These are phyloP conservation scores for Corchorus olitorius DNA, from an alignment of 345 rosid genomes.

Conservation along the genomic window DNA sequence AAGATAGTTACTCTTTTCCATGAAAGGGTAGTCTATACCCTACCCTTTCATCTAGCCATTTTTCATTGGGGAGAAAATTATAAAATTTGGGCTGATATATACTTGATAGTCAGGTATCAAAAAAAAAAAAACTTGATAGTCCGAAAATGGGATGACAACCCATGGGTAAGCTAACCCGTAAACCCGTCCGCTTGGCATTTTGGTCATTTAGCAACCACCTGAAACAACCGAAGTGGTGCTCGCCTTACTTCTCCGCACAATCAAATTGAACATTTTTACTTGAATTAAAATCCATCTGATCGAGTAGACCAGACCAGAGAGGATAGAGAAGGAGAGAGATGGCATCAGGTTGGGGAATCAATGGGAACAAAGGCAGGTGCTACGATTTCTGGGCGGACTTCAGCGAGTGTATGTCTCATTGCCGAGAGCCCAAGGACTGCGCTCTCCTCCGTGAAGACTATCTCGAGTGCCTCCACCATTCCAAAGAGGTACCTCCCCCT, in stretches of 20 bases:
- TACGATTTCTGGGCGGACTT: slow-evolving; percentile 91
- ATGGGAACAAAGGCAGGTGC: slow-evolving; percentile 91
- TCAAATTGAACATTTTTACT: neutral
- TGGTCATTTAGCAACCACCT: neutral
- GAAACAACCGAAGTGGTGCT: neutral
- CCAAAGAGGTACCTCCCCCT: slow-evolving; percentile 72
- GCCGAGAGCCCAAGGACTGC: slow-evolving; percentile 97
- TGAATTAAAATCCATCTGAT: neutral
- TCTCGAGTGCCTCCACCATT: slow-evolving; percentile 98
- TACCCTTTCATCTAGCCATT: too few species aligned
- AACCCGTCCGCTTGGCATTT: neutral
- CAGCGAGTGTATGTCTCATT: slow-evolving; percentile 94
- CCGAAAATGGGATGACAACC: neutral
- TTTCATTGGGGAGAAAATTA: too few species aligned
- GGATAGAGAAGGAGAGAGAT: slow-evolving; percentile 27
- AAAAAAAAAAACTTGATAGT: too few species aligned
- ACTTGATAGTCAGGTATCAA: too few species aligned
- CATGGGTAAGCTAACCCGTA: neutral
- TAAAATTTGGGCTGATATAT: too few species aligned
- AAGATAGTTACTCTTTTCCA: too few species aligned
- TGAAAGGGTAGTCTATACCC: too few species aligned
- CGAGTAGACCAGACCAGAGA: neutral
- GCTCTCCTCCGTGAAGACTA: slow-evolving; percentile 88
- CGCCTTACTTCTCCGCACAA: neutral
- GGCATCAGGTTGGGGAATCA: slow-evolving; percentile 99